Percentiles rank a stretch among this genome's conserved stretches.
Conservation (phyloP, 164 flowering plant species). For the Protea cynaroides region DNA sequence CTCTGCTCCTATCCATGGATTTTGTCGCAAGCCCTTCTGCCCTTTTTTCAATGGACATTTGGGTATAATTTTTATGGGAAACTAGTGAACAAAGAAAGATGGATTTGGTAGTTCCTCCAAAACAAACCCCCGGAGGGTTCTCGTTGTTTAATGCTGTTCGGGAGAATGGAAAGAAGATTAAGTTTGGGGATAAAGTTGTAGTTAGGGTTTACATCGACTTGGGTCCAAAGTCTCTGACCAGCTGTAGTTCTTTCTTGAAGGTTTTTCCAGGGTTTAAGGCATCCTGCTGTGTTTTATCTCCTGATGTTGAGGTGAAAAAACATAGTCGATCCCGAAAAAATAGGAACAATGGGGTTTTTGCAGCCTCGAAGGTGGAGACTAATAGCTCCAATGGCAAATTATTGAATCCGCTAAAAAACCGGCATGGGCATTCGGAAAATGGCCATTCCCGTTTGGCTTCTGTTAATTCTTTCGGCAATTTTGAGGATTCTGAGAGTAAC, state of each 20-base stretch:
- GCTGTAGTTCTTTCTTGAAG: constrained; percentile 11
- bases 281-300: constrained; percentile 20
- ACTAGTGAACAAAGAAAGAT: constrained; percentile 18
- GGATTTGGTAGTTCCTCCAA: constrained; percentile 42
- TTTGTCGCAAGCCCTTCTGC: not conserved
- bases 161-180: constrained; percentile 1
- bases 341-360: constrained; percentile 20
- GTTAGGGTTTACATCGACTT: constrained; percentile 13
- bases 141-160: constrained; percentile 30
- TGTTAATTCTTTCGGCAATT: constrained; percentile 13
- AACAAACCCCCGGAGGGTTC: constrained; percentile 42
- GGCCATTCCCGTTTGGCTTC: constrained; percentile 10
- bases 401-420: constrained; percentile 10
- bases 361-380: constrained; percentile 27
- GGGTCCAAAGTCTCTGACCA: constrained; percentile 7
- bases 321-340: constrained; percentile 11
- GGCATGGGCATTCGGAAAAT: constrained; percentile 19
- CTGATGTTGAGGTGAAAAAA: constrained; percentile 16
- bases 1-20: not conserved
- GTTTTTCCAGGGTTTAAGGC: constrained; percentile 18
- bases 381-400: constrained; percentile 33
- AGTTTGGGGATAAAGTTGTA: constrained; percentile 12
- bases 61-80: constrained; percentile 3
- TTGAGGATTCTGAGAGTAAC: constrained; percentile 52
- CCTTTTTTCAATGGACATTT: constrained; percentile 1